phyloP scores from a whole-genome alignment of 331 rosid species.

The Spiraea crenata region DNA sequence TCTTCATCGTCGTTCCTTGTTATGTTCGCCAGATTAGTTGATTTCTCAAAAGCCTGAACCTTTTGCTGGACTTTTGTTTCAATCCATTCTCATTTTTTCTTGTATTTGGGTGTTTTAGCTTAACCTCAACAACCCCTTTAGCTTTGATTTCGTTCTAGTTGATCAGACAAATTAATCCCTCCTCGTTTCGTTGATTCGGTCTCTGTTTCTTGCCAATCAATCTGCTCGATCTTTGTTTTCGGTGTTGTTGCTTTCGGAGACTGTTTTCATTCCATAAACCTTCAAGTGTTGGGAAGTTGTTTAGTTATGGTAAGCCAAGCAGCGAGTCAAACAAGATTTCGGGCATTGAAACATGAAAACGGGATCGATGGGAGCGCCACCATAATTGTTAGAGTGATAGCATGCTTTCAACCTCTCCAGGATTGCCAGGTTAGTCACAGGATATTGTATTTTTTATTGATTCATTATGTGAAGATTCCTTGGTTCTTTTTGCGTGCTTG shows the following conservation, averaged over 20 bases:
- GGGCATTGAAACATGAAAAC: constrained; percentile 95
- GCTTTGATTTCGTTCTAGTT: neutral
- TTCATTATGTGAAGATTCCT: neutral
- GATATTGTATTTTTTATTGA: neutral
- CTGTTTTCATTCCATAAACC: constrained; percentile 23
- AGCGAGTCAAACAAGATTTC: constrained; percentile 97
- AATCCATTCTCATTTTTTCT: neutral
- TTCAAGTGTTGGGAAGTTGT: constrained; percentile 58
- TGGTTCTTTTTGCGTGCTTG: neutral
- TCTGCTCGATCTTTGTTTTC: constrained; percentile 3
- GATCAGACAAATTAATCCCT: neutral
- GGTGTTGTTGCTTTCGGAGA: constrained; percentile 34
- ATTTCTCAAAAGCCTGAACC: constrained; percentile 16
- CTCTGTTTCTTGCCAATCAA: neutral
- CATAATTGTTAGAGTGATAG: constrained; percentile 89
- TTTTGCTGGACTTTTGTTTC: neutral
- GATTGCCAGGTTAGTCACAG: constrained; percentile 85
- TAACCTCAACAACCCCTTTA: neutral
- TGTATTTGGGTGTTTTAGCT: neutral
- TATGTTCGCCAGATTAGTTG: constrained; percentile 96
- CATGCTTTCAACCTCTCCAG: constrained; percentile 95
- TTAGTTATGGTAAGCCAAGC: constrained; percentile 99
- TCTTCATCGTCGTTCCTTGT: constrained; percentile 85
- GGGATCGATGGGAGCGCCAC: constrained; percentile 86
- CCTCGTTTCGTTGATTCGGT: neutral